Conservation (phyloP, 2,329 filamentous ascomycete species). For the Helicocarpus griseus region DNA sequence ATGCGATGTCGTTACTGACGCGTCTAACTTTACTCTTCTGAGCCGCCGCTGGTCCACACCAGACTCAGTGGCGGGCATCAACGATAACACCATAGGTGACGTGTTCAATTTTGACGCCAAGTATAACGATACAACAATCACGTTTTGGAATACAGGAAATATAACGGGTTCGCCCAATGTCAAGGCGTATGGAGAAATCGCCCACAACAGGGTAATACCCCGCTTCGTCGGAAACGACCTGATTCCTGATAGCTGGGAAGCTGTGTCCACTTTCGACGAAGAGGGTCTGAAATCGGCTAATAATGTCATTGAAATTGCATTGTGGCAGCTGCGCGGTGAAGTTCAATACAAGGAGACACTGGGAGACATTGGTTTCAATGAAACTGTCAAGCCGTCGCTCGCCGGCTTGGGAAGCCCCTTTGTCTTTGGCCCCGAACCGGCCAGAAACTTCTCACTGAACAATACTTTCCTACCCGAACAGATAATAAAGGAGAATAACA, state of each 20-base stretch:
- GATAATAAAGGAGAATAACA: background rate
- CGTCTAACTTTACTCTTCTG: conserved; percentile 6
- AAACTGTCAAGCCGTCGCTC: background rate
- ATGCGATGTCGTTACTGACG: conserved; percentile 2
- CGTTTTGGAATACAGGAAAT: too few species aligned
- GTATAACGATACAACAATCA: too few species aligned
- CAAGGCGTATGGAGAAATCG: too few species aligned
- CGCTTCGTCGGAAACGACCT: too few species aligned
- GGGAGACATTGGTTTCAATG: background rate
- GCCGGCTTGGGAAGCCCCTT: background rate
- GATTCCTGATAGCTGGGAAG: too few species aligned
- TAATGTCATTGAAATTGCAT: background rate
- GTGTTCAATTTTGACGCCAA: too few species aligned
- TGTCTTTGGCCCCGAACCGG: background rate
- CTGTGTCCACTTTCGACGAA: background rate
- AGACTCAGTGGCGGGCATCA: background rate
- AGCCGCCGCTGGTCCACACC: too few species aligned
- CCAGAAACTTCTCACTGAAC: conserved; percentile 1
- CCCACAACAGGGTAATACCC: too few species aligned
- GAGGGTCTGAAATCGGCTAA: background rate
- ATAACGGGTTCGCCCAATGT: too few species aligned
- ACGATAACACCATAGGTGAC: background rate
- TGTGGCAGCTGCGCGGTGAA: conserved; percentile 7
- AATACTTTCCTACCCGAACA: background rate
- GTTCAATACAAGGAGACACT: too few species aligned